phyloP scores from a whole-genome alignment of 2,329 filamentous ascomycete species.

The Colletotrichum sp. region DNA sequence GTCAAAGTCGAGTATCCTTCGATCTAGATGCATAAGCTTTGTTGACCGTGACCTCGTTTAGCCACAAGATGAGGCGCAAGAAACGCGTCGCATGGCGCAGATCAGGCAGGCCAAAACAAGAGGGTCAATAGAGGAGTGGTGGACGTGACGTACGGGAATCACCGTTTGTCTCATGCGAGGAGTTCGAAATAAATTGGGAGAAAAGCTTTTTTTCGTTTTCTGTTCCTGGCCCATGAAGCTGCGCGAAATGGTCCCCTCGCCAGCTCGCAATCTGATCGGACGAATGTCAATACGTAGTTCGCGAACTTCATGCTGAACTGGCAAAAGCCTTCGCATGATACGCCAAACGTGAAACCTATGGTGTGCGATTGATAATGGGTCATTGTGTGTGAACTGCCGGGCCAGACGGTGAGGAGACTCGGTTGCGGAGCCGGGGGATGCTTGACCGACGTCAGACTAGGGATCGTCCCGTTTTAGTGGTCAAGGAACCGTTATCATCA shows the following conservation, averaged over 20 bases:
- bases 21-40: not conserved
- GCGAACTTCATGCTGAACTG: not conserved
- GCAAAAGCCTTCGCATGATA: not conserved
- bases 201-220: not conserved
- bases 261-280: not conserved
- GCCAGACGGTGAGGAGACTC: not conserved
- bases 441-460: not conserved
- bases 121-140: not conserved
- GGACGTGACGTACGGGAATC: not conserved
- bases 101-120: conserved; percentile 14
- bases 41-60: not conserved
- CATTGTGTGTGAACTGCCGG: conserved; percentile 3
- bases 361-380: conserved; percentile 1
- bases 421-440: conserved; percentile 1
- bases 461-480: not conserved
- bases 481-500: not conserved
- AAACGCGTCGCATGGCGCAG: conserved; percentile 5
- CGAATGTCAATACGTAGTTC: not conserved
- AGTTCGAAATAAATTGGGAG: not conserved
- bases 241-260: not conserved
- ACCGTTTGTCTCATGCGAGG: not conserved
- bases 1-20: not conserved
- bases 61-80: not conserved
- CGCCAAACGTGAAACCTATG: conserved; percentile 8
- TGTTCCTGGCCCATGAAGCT: not conserved